phyloP scores from a whole-genome alignment of 495 filamentous ascomycete species.

The Aspergillus hancockii region DNA sequence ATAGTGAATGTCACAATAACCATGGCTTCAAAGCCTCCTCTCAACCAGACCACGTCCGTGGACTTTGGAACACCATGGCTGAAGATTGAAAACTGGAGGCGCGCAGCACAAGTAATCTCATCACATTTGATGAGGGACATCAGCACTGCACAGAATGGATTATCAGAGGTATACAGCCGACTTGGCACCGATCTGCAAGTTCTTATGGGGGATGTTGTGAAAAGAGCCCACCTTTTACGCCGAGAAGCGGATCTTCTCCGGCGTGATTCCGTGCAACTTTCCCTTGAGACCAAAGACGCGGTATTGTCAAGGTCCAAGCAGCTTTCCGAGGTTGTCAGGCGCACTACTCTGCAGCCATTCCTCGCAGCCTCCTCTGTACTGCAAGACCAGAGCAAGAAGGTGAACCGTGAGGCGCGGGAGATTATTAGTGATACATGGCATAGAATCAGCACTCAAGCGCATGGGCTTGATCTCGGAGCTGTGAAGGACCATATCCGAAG shows the following conservation, averaged over 20 bases:
- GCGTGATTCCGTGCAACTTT: constrained; percentile 24
- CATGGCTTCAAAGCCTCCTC: constrained; percentile 50
- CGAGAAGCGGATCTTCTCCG: constrained; percentile 33
- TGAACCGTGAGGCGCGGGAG: constrained; percentile 33
- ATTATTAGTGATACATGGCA: constrained; percentile 34
- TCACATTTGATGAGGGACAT: constrained; percentile 46
- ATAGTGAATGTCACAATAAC: constrained; percentile 57
- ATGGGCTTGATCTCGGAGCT: constrained; percentile 26
- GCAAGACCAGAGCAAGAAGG: constrained; percentile 29
- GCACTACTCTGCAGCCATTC: constrained; percentile 38
- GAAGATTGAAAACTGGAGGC: constrained; percentile 58
- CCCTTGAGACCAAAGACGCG: constrained; percentile 23
- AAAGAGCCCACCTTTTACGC: constrained; percentile 39
- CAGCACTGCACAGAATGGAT: constrained; percentile 42
- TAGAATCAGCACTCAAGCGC: constrained; percentile 28
- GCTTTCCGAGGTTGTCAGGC: constrained; percentile 36
- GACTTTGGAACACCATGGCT: constrained; percentile 66
- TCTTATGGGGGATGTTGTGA: constrained; percentile 49
- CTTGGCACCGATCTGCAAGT: constrained; percentile 53
- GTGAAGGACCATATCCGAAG: constrained; percentile 38
- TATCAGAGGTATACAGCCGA: constrained; percentile 44
- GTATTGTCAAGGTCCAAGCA: constrained; percentile 41
- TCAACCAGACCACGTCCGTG: constrained; percentile 54
- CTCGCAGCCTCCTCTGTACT: constrained; percentile 33
- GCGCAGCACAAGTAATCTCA: constrained; percentile 44